A percentile compares a stretch with the other conserved stretches of the same genome.
Evolutionary conservation across 805 yeast genomes (phyloP).

Genomic region (Yarrowia deformans): DNA sequence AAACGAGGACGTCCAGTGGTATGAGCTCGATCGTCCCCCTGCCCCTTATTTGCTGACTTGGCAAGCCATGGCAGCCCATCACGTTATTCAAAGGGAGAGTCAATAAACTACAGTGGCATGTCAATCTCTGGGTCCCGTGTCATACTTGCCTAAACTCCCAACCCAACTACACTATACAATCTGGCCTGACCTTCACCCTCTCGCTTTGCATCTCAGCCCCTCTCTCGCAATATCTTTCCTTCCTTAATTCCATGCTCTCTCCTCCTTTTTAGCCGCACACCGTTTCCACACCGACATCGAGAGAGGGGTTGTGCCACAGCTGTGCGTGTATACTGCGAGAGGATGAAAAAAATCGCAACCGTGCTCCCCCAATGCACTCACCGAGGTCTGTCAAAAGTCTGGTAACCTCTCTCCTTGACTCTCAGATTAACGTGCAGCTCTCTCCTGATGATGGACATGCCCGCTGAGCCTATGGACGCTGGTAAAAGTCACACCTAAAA

Average conservation of each 20-base stretch:
- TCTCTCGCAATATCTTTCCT: constrained; percentile 35
- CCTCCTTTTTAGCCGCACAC: constrained; percentile 33
- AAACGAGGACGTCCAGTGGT: not conserved
- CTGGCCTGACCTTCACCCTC: constrained; percentile 6
- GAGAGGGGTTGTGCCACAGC: constrained; percentile 35
- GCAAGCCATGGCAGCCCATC: too few relatives aligned
- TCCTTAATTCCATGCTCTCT: constrained; percentile 2
- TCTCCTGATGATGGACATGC: constrained; percentile 31
- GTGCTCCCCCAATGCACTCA: constrained; percentile 28
- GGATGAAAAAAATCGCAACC: not conserved
- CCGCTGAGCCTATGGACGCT: constrained; percentile 23
- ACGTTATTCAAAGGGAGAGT: constrained; percentile 11
- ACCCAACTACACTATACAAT: not conserved
- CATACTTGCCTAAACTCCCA: constrained; percentile 19
- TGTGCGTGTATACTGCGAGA: constrained; percentile 17
- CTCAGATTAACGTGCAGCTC: constrained; percentile 31
- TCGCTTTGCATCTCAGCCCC: not conserved
- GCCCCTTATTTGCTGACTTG: constrained; percentile 2
- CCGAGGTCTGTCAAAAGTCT: too few relatives aligned
- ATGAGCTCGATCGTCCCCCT: not conserved
- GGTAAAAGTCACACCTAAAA: constrained; percentile 4
- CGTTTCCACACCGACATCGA: constrained; percentile 1
- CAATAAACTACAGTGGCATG: not conserved
- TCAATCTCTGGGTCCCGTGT: not conserved
- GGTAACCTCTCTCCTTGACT: constrained; percentile 11